Conservation (phyloP, 1,284 basidiomycete species). For the Malassezia restricta region DNA sequence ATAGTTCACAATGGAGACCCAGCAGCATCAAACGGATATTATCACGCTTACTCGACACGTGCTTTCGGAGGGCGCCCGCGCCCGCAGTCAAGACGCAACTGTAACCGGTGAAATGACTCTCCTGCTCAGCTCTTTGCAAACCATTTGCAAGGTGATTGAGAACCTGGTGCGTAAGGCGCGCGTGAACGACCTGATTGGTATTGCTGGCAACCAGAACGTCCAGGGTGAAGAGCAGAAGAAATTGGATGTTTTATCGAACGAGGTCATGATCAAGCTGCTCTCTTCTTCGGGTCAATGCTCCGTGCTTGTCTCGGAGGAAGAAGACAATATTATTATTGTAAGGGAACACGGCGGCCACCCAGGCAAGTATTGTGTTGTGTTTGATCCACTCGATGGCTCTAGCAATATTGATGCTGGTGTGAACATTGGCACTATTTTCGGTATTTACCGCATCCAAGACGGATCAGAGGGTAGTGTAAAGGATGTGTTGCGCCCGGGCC, state of each 20-base stretch:
- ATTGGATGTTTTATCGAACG: conserved; percentile 90
- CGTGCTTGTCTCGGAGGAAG: conserved; percentile 91
- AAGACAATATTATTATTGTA: conserved; percentile 83
- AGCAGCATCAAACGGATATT: conserved; percentile 36
- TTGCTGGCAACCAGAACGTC: conserved; percentile 89
- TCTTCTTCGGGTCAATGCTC: conserved; percentile 86
- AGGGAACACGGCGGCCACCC: conserved; percentile 48
- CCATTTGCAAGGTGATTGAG: conserved; percentile 74
- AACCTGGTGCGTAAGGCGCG: conserved; percentile 93
- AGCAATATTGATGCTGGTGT: conserved; percentile 99
- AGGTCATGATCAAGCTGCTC: conserved; percentile 93
- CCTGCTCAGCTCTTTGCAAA: conserved; percentile 86
- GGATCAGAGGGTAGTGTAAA: conserved; percentile 65
- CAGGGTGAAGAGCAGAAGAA: conserved; percentile 99
- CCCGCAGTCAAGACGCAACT: conserved; percentile 10
- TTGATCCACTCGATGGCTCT: conserved; percentile 93
- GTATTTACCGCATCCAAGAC: conserved; percentile 71
- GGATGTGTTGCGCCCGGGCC: conserved; percentile 86
- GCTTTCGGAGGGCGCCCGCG: conserved; percentile 31
- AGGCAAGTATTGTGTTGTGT: conserved; percentile 75
- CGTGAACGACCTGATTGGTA: conserved; percentile 92
- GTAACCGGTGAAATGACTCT: conserved; percentile 74
- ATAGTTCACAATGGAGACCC: conserved; percentile 14
- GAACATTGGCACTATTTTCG: conserved; percentile 99
- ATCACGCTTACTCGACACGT: conserved; percentile 45